Evolutionary conservation across 1,284 basidiomycete species (phyloP).

Genomic region (Inonotus hispidus): DNA sequence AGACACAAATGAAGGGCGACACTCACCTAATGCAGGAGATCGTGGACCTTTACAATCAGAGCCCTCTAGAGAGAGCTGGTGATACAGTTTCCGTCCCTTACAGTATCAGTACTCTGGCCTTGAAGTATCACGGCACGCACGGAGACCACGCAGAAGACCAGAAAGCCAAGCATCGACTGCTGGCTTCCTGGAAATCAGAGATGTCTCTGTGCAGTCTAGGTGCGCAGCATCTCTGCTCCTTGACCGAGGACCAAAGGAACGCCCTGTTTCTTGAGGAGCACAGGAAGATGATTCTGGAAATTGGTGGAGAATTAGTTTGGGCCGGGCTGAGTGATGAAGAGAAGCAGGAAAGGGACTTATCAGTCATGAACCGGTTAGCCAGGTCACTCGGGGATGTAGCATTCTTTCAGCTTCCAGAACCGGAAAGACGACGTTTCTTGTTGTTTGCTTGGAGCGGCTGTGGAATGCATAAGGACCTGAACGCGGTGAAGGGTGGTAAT

Average conservation of each 20-base stretch:
- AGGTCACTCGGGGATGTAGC: slow-evolving; percentile 19
- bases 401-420: slow-evolving; percentile 16
- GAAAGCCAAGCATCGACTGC: too few species aligned
- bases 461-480: slow-evolving; percentile 27
- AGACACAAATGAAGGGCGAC: slow-evolving; percentile 5
- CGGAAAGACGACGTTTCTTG: slow-evolving; percentile 15
- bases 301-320: slow-evolving; percentile 13
- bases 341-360: neutral
- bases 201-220: too few species aligned
- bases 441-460: slow-evolving; percentile 24
- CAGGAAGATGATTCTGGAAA: too few species aligned
- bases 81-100: too few species aligned
- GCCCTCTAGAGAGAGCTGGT: neutral
- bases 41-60: neutral
- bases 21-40: neutral
- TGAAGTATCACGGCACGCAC: too few species aligned
- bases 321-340: slow-evolving; percentile 17
- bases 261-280: too few species aligned
- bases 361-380: slow-evolving; percentile 4
- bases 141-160: too few species aligned
- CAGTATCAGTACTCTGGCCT: too few species aligned
- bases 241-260: too few species aligned
- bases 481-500: slow-evolving; percentile 24
- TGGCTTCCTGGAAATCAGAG: too few species aligned
- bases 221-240: too few species aligned